These are phyloP conservation scores for Annulohypoxylon maeteangense DNA, from an alignment of 495 filamentous ascomycete genomes.

Conservation along the genomic window DNA sequence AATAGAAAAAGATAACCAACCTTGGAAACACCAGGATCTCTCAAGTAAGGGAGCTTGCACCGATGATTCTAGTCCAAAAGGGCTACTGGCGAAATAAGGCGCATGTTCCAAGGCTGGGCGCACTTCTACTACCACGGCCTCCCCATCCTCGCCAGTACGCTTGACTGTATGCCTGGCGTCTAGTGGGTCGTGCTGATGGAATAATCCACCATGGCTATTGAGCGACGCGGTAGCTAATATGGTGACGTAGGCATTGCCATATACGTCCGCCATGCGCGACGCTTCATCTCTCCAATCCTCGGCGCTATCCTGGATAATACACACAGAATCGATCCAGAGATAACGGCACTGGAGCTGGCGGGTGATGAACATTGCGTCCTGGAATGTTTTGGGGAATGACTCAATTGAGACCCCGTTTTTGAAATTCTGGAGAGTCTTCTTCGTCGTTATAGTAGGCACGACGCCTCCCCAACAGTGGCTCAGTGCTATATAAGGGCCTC, in stretches of 20 bases:
- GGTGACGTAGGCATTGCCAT: constrained; percentile 42
- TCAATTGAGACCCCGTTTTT: constrained; percentile 25
- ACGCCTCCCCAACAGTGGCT: constrained; percentile 33
- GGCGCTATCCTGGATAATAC: constrained; percentile 48
- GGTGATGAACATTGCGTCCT: constrained; percentile 44
- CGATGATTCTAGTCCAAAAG: constrained; percentile 13
- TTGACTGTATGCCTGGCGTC: constrained; percentile 16
- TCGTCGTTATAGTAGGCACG: constrained; percentile 14
- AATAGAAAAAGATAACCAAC: background rate
- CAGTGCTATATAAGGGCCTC: constrained; percentile 21
- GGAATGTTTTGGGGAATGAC: constrained; percentile 43
- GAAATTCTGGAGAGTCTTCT: constrained; percentile 10
- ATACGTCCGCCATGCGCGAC: constrained; percentile 39
- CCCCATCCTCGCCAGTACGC: background rate
- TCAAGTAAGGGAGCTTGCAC: constrained; percentile 19
- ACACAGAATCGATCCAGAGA: constrained; percentile 52
- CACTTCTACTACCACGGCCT: constrained; percentile 1
- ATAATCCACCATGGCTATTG: constrained; percentile 24
- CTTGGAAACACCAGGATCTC: constrained; percentile 34
- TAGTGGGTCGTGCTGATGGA: constrained; percentile 8
- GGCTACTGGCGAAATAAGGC: constrained; percentile 19
- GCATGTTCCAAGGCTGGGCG: constrained; percentile 23
- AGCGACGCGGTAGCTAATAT: constrained; percentile 24
- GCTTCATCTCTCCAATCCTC: constrained; percentile 43
- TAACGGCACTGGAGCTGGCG: constrained; percentile 38